Conservation (phyloP, 73 alveolate genomes). For the Paramecium biaurelia region DNA sequence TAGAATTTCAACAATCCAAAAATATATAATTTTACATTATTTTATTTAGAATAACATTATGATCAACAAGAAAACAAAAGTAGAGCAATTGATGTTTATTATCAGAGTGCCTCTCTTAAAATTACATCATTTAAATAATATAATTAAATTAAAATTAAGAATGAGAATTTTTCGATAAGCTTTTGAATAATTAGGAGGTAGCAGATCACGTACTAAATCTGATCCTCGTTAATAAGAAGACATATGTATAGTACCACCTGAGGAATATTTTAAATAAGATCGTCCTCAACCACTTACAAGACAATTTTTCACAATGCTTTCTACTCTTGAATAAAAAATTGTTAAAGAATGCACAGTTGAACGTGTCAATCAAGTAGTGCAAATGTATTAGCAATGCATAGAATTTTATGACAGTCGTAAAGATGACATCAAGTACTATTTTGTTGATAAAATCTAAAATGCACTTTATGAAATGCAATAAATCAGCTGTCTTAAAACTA, state of each 20-base stretch:
- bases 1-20: not conserved
- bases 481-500: not conserved
- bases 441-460: conserved; percentile 36
- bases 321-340: not conserved
- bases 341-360: conserved; percentile 2
- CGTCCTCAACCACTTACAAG: conserved; percentile 6
- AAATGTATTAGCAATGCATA: conserved; percentile 40
- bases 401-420: conserved; percentile 31
- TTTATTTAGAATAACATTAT: not conserved
- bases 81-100: not conserved
- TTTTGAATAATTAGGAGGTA: conserved; percentile 12
- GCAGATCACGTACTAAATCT: conserved; percentile 12
- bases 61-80: not conserved
- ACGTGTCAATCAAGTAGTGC: conserved; percentile 1
- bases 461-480: conserved; percentile 3
- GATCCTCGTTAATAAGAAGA: conserved; percentile 21
- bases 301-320: conserved; percentile 1
- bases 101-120: not conserved
- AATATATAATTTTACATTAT: too few relatives aligned
- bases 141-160: not conserved
- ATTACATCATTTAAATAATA: not conserved
- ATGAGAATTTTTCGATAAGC: conserved; percentile 47
- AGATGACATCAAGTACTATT: conserved; percentile 47
- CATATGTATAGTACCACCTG: not conserved
- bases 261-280: conserved; percentile 18